Base-by-base conservation (phyloP, 176 grass and related monocot genomes). In the Tuctoria greenei region DNA sequence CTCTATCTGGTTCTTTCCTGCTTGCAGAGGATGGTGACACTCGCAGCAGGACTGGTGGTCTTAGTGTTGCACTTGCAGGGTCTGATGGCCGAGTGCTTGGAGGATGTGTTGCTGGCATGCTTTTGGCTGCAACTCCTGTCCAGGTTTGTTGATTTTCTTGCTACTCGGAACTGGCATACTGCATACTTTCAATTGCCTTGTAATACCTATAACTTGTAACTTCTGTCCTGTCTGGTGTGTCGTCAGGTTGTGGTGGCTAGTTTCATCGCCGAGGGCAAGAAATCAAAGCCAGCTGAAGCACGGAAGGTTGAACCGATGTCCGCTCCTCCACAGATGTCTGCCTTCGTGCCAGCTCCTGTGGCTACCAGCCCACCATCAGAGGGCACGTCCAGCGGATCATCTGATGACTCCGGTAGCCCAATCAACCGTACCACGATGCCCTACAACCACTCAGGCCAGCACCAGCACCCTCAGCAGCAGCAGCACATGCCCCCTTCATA, bases 61-160 rank as follows among this genome's bases (percentile, higher is more conserved):
- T 99, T 74, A 95, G 92, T 27, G 89, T 99, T 2, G 96, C 96
- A 60, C 77, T 99, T 35, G 91, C 96, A 77, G 96, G 96, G 72
- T 92, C 96, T 60, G 96, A 99, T 83, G 96, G 96, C 24, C 85
- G 92, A 39, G 89, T 99, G 74, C 95, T 99, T 72, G 95, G 89
- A 40, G 95, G 91, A 65, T 91, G 91, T 81, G 95, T 99, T 47
- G 91, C 95, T 86, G 95, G 95, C 77, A 94, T 92, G 91, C 84
- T 99, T 45, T 81, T 92, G 87, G 95, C 95, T 4, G 82, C 91
- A 6, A 92, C 91, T 47, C 91, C 91, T 67, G 95, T 95, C 56
- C 95, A 95, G 87, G 95, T 99, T 50, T 42, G 4, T 71, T 1
- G 4, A 57, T 46, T 73, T 17, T 21, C 36, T 35, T 54, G 7